A percentile compares a stretch with the other conserved stretches of the same genome.
phyloP scores from a whole-genome alignment of 1,284 basidiomycete species.

The Microbotryum violaceum region DNA sequence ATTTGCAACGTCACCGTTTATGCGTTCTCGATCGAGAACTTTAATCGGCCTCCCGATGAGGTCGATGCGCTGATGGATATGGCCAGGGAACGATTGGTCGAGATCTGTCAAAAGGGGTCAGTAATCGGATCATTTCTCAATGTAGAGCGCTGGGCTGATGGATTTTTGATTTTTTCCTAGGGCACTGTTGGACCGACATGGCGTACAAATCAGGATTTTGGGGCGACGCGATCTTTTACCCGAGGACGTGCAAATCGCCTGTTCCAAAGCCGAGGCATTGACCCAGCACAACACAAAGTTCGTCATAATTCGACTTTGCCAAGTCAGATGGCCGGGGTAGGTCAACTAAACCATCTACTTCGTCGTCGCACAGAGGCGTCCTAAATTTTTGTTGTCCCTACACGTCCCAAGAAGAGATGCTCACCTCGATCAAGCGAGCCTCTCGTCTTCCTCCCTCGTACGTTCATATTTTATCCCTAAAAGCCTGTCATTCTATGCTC shows the following conservation, averaged over 20 bases:
- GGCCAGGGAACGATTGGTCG: constrained; percentile 69
- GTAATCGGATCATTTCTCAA: constrained; percentile 33
- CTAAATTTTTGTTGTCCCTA: constrained; percentile 96
- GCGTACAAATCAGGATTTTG: constrained; percentile 75
- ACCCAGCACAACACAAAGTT: constrained; percentile 68
- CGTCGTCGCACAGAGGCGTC: constrained; percentile 54
- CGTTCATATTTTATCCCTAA: constrained; percentile 23
- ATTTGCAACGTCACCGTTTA: constrained; percentile 84
- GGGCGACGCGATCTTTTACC: constrained; percentile 74
- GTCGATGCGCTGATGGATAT: constrained; percentile 81
- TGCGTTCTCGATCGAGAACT: constrained; percentile 96
- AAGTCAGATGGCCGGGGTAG: not conserved
- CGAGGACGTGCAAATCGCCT: constrained; percentile 59
- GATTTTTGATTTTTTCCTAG: constrained; percentile 42
- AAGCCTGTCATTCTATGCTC: constrained; percentile 10
- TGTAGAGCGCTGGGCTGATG: not conserved
- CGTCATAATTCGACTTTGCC: constrained; percentile 28
- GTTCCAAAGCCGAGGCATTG: constrained; percentile 66
- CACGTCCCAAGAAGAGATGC: constrained; percentile 83
- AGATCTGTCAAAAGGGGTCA: constrained; percentile 76
- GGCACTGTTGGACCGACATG: constrained; percentile 67
- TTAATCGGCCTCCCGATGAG: constrained; percentile 77
- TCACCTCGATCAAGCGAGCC: constrained; percentile 53
- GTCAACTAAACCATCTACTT: not conserved
- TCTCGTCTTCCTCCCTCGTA: constrained; percentile 46